These are phyloP conservation scores for Termitomyces sp. DNA, from an alignment of 768 basidiomycete species.

Conservation along the genomic window DNA sequence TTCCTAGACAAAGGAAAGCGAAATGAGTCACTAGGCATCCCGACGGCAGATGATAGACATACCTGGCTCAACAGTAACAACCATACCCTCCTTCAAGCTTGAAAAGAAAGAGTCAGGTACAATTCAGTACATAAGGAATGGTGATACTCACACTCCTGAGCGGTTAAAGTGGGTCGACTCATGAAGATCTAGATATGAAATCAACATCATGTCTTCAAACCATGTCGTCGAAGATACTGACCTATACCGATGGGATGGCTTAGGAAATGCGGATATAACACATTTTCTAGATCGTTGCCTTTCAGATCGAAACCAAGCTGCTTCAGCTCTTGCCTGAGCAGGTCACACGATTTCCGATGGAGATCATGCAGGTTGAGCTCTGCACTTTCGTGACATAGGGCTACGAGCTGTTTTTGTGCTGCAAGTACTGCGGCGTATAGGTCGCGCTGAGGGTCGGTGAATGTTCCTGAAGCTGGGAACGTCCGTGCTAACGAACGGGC, in stretches of 20 bases:
- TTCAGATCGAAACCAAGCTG: slow-evolving; percentile 71
- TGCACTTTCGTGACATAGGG: slow-evolving; percentile 53
- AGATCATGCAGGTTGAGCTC: slow-evolving; percentile 68
- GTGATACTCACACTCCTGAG: slow-evolving; percentile 41
- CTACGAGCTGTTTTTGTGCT: slow-evolving; percentile 66
- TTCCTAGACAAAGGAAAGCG: slow-evolving; percentile 33
- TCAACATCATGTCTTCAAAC: background rate
- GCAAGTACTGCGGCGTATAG: slow-evolving; percentile 79
- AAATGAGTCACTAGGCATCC: background rate
- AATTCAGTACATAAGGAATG: background rate
- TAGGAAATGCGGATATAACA: slow-evolving; percentile 90
- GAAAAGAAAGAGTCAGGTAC: background rate
- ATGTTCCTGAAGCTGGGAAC: slow-evolving; percentile 81
- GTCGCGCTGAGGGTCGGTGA: slow-evolving; percentile 76
- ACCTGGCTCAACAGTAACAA: slow-evolving; percentile 91
- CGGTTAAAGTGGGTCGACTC: slow-evolving; percentile 70
- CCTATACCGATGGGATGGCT: slow-evolving; percentile 92
- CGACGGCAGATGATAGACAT: slow-evolving; percentile 3
- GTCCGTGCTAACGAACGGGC: slow-evolving; percentile 59
- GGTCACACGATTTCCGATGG: slow-evolving; percentile 66
- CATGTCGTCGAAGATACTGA: slow-evolving; percentile 27
- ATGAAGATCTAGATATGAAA: slow-evolving; percentile 66
- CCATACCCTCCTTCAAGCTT: slow-evolving; percentile 81
- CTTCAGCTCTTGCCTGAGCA: slow-evolving; percentile 68
- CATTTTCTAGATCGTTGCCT: slow-evolving; percentile 59